Conservation (phyloP, 1,139 yeast species). For the Blastobotrys proliferans region DNA sequence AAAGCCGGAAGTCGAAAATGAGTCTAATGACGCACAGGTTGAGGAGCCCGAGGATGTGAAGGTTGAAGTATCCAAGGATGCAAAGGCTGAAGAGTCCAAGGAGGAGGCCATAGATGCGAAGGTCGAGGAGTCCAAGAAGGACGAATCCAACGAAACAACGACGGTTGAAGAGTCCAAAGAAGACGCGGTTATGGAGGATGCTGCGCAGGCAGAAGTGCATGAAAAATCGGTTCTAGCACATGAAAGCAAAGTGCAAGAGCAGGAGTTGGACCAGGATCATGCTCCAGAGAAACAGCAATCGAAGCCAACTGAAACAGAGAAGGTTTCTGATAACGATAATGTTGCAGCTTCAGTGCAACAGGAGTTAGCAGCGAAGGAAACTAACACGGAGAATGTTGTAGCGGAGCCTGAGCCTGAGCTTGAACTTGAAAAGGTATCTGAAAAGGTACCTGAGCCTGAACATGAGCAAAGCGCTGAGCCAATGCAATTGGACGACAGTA, state of each 20-base stretch:
- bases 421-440: constrained; percentile 6
- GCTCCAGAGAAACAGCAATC: not conserved
- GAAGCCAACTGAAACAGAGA: not conserved
- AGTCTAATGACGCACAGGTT: constrained; percentile 9
- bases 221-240: no score
- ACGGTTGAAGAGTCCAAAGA: not conserved
- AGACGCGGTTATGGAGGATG: not conserved
- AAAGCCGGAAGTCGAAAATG: constrained; percentile 1
- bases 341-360: not conserved
- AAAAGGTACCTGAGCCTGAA: not conserved
- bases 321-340: not conserved
- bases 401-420: constrained; percentile 6
- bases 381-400: constrained; percentile 9
- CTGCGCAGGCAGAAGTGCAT: not conserved
- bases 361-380: constrained; percentile 2
- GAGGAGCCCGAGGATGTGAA: constrained; percentile 1
- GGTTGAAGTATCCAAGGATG: constrained; percentile 1
- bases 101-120: constrained; percentile 3
- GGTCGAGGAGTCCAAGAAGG: not conserved
- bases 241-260: no score
- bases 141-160: not conserved
- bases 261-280: no score
- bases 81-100: constrained; percentile 10
- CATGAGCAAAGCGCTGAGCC: not conserved
- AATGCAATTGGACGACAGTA: no score